Evolutionary conservation across 2,329 filamentous ascomycete species (phyloP), one percentile per base, ranked within the genome.

Genomic region (Penicillium sp.): DNA sequence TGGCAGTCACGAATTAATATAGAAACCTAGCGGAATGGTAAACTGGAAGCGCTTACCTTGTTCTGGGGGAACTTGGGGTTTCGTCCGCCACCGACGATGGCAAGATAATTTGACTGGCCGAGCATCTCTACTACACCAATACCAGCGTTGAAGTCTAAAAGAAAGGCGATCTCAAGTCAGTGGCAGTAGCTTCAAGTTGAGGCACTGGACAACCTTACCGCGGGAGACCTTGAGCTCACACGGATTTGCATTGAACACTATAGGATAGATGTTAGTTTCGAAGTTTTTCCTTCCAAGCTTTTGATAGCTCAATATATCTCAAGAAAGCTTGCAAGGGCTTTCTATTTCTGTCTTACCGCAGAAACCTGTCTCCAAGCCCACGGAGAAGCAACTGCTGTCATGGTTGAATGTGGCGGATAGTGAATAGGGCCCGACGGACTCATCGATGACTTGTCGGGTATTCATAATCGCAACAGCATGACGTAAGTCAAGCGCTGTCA

Each of bases 41-140:
- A 14, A 26, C 48, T 35, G 29, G 53, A 21, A 45, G 22, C 31
- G 61, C 69, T 54, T 67, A 87, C 90, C 81, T 96, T 96, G 76
- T 93, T 96, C 70, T 89, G 89, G 14, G 91, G 87, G 67, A 91
- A 95, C 69, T 93, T 93, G 52, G 93, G 91, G 57, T 87, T 86
- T 66, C 85, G 89, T 48, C 95, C 92, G 65, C 93, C 93, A 62
- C 93, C 93, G 54, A 97, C 91, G 10, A 98, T 83, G 27, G 91
- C 93, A 35, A 97, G 82, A 73, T 93, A 96, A 76, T 93, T 93
- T 52, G 90, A 87, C 64, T 87, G 89, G 45, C 90, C 90, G 72
- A 96, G 87, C 90, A 96, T 95, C 73, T 92, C 88, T 26, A 89
- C 90, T 41, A 91, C 81, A 41, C 89, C 90, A 62, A 96, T 86